Conservation (phyloP, 306 rosid species). For the Fragaria vesca region DNA sequence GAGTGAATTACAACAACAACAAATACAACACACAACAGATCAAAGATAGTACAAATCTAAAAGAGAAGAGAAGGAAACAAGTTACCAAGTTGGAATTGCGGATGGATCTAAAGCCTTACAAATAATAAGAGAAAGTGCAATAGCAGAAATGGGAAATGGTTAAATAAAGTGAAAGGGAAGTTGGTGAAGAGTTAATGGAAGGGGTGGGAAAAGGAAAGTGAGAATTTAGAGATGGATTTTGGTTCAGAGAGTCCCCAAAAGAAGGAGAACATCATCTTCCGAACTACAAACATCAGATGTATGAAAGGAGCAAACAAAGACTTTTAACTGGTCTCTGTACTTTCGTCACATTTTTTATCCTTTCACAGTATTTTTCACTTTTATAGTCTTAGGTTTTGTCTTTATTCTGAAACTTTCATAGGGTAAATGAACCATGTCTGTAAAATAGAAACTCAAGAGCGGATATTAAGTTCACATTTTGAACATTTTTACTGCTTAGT, state of each 20-base stretch:
- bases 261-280: background rate
- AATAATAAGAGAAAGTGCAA: conserved; percentile 10
- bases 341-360: background rate
- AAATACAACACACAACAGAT: conserved; percentile 14
- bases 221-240: conserved; percentile 29
- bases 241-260: conserved; percentile 22
- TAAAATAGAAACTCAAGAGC: too few relatives aligned
- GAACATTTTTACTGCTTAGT: too few relatives aligned
- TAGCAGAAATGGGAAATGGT: conserved; percentile 7
- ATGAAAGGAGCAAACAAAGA: background rate
- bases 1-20: background rate
- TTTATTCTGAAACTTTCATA: background rate
- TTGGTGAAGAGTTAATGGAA: conserved; percentile 5
- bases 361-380: background rate
- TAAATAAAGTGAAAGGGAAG: conserved; percentile 8
- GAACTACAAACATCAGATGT: background rate
- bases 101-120: conserved; percentile 30
- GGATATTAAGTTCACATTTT: too few relatives aligned
- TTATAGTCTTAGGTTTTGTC: background rate
- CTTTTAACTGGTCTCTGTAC: background rate
- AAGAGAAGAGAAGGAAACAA: background rate
- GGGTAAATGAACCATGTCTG: too few relatives aligned
- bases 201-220: background rate
- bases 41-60: background rate
- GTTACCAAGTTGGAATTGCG: conserved; percentile 25